Evolutionary conservation across 495 filamentous ascomycete species (phyloP).

Genomic region (Aspergillus sparsus): DNA sequence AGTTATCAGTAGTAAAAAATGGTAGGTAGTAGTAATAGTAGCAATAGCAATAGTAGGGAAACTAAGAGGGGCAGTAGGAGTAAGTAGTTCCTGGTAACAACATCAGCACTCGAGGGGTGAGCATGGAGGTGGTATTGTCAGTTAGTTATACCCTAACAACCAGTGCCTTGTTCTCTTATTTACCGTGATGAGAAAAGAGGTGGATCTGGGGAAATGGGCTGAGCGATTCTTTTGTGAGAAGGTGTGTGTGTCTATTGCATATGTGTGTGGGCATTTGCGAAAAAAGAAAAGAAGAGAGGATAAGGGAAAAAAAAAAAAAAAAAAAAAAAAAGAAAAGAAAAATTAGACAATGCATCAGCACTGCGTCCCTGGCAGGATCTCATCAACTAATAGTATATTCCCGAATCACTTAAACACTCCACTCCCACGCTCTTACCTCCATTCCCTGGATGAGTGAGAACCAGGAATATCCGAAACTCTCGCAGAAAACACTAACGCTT

Average conservation of each 20-base stretch:
- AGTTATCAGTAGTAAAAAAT: neutral
- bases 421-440: neutral
- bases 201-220: slow-evolving; percentile 27
- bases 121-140: slow-evolving; percentile 13
- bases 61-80: neutral
- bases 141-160: slow-evolving; percentile 15
- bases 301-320: no score
- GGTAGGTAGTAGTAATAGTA: neutral
- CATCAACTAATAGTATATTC: slow-evolving; percentile 20
- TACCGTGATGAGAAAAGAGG: slow-evolving; percentile 17
- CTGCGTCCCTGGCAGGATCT: slow-evolving; percentile 26
- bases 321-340: no score
- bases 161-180: slow-evolving; percentile 18
- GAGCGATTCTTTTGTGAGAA: slow-evolving; percentile 21
- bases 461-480: slow-evolving; percentile 7
- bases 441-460: neutral
- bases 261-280: slow-evolving; percentile 30
- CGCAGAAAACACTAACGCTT: neutral
- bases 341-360: slow-evolving; percentile 19
- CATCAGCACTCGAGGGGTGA: slow-evolving; percentile 10
- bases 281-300: neutral
- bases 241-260: slow-evolving; percentile 27
- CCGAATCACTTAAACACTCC: slow-evolving; percentile 8
- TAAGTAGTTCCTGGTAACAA: slow-evolving; percentile 15
- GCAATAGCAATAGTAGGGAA: neutral